A percentile compares a stretch with the other conserved stretches of the same genome.
Evolutionary conservation across 345 rosid genomes (phyloP).

Genomic region (Theobroma cacao): DNA sequence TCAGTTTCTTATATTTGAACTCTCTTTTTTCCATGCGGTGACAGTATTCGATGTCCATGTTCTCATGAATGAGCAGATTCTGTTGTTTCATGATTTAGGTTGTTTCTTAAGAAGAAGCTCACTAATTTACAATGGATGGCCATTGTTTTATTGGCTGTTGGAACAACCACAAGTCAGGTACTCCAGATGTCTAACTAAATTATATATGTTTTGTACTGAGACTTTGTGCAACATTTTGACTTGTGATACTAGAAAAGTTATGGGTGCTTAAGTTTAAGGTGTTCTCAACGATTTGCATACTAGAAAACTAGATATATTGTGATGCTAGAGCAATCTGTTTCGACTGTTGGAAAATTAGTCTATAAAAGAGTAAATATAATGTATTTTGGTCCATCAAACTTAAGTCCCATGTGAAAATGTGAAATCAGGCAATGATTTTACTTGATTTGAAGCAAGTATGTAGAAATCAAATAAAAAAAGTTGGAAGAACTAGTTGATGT

Average conservation of each 20-base stretch:
- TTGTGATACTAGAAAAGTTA: not conserved
- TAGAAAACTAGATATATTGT: no score
- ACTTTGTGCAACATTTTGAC: not conserved
- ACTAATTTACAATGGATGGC: conserved; percentile 77
- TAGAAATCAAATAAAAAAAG: not conserved
- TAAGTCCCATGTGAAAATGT: not conserved
- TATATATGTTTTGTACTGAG: not conserved
- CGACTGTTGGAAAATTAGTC: not conserved
- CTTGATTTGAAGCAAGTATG: no score
- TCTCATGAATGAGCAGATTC: not conserved
- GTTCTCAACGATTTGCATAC: not conserved
- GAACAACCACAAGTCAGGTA: conserved; percentile 80
- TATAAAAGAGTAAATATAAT: not conserved
- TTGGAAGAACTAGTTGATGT: not conserved
- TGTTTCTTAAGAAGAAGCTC: conserved; percentile 57
- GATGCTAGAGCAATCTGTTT: not conserved
- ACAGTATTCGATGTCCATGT: not conserved
- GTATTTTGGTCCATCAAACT: not conserved
- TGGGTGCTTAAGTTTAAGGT: not conserved
- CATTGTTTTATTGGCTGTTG: conserved; percentile 61
- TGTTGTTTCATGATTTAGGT: conserved; percentile 28
- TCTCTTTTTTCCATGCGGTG: not conserved
- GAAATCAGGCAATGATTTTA: not conserved
- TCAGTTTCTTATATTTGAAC: not conserved
- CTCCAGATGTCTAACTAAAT: not conserved